Evolutionary conservation across 2,329 filamentous ascomycete species (phyloP), one percentile per base, ranked within the genome.

Genomic region (Chrysoporthe cubensis): DNA sequence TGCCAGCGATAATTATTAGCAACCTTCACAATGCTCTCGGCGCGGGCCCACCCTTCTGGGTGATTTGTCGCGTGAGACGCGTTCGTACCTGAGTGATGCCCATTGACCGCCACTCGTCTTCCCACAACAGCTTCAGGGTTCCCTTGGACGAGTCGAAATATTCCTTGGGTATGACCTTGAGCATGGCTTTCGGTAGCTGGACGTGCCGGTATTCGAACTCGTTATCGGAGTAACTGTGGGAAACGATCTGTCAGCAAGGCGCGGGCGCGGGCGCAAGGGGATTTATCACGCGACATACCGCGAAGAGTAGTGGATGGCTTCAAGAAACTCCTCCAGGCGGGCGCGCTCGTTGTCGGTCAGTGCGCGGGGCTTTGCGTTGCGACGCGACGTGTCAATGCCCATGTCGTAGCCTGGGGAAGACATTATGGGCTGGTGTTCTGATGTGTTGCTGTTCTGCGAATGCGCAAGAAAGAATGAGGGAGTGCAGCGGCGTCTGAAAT

Each of bases 141-240:
- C 96, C 96, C 80, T 97, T 93, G 64, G 88, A 83, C 62, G 89
- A 86, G 79, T 97, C 94, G 77, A 97, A 95, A 80, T 97, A 97
- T 48, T 97, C 95, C 78, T 94, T 91, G 26, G 96, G 96, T 73
- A 99, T 98, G 52, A 88, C 91, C 82, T 98, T 98, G 72, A 99
- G 89, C 96, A 99, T 99, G 74, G 93, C 90, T 82, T 99, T 99
- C 56, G 96, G 96, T 42, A 99, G 88, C 80, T 97, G 94, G 68
- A 99, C 96, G 80, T 99, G 96, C 72, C 96, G 92, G 82, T 99
- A 99, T 82, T 99, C 96, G 80, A 90, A 97, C 80, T 96, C 88
- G 80, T 88, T 90, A 76, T 99, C 96, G 40, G 91, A 94, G 79
- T 99, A 99, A 79, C 96, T 98, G 78, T 50, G 13, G 37, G 18